A percentile compares a stretch with the other conserved stretches of the same genome.
phyloP scores from a whole-genome alignment of 1,284 basidiomycete genomes.

The Leccinum huronense region DNA sequence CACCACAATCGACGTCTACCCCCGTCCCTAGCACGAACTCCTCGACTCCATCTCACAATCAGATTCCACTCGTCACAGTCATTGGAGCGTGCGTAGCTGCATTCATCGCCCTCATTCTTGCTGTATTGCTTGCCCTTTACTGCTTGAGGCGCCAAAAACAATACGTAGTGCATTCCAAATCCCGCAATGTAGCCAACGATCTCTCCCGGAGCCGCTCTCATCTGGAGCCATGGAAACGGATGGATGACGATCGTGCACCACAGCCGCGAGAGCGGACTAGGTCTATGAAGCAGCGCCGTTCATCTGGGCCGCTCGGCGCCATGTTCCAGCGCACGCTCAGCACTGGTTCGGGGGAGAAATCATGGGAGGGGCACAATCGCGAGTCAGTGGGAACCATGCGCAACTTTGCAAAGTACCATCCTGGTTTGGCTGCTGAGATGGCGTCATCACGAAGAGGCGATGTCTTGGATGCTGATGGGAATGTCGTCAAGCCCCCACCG shows the following conservation, averaged over 20 bases:
- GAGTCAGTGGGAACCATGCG: slow-evolving; percentile 35
- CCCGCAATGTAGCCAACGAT: slow-evolving; percentile 39
- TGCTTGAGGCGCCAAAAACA: slow-evolving; percentile 46
- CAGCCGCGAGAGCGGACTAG: slow-evolving; percentile 30
- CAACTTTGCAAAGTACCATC: slow-evolving; percentile 39
- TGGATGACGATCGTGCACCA: slow-evolving; percentile 44
- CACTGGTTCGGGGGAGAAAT: slow-evolving; percentile 41
- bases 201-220: slow-evolving; percentile 42
- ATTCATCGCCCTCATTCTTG: slow-evolving; percentile 42
- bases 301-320: slow-evolving; percentile 44
- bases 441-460: slow-evolving; percentile 34
- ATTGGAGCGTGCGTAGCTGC: slow-evolving; percentile 54
- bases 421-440: slow-evolving; percentile 53
- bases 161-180: slow-evolving; percentile 11
- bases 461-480: slow-evolving; percentile 9
- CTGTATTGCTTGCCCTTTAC: slow-evolving; percentile 48
- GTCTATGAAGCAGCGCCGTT: slow-evolving; percentile 39
- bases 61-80: slow-evolving; percentile 49
- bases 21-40: neutral
- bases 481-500: slow-evolving; percentile 28
- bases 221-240: slow-evolving; percentile 45
- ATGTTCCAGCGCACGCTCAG: slow-evolving; percentile 55
- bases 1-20: slow-evolving; percentile 13
- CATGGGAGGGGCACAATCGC: slow-evolving; percentile 32
- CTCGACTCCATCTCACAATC: slow-evolving; percentile 2